These are phyloP conservation scores for Diaporthe amygdali DNA, from an alignment of 2,329 filamentous ascomycete genomes.

Conservation along the genomic window DNA sequence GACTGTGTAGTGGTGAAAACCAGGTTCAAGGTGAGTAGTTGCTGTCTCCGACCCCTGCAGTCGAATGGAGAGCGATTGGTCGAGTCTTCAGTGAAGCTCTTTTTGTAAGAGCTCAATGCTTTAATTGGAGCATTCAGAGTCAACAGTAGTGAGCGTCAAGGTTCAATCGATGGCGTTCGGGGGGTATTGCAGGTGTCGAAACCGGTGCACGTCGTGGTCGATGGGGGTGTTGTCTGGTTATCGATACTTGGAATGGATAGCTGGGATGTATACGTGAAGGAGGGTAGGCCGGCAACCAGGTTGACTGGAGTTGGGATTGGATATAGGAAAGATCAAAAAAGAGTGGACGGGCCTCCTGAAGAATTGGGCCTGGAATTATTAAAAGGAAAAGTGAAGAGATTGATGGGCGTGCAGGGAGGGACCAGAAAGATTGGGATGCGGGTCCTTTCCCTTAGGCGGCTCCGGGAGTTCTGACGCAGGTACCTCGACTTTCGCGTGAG, in stretches of 20 bases:
- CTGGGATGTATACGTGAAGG: slow-evolving; percentile 21
- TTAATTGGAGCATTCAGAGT: slow-evolving; percentile 25
- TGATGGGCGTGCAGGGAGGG: slow-evolving; percentile 27
- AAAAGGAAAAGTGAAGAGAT: slow-evolving; percentile 28
- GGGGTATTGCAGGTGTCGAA: not conserved
- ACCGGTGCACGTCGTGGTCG: not conserved
- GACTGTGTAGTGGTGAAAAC: slow-evolving; percentile 35
- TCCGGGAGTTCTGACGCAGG: slow-evolving; percentile 27
- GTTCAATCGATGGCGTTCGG: slow-evolving; percentile 12
- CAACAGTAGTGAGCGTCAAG: slow-evolving; percentile 14
- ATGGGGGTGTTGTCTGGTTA: not conserved
- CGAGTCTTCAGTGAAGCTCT: slow-evolving; percentile 27
- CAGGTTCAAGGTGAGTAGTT: slow-evolving; percentile 28
- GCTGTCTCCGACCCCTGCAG: slow-evolving; percentile 11
- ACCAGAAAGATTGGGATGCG: slow-evolving; percentile 29
- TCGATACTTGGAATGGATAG: slow-evolving; percentile 14
- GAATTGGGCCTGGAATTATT: slow-evolving; percentile 28
- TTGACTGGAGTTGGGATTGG: slow-evolving; percentile 19
- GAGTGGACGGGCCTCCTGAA: slow-evolving; percentile 25
- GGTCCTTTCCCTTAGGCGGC: slow-evolving; percentile 27
- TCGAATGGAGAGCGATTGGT: slow-evolving; percentile 22
- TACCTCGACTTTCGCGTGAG: slow-evolving; percentile 26
- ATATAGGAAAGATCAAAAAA: slow-evolving; percentile 27
- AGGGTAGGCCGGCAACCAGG: slow-evolving; percentile 22
- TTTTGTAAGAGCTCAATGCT: slow-evolving; percentile 25